Evolutionary conservation across 805 yeast species (phyloP), one percentile per base, ranked within the genome.

Genomic region (Teunomyces aglyptinius): DNA sequence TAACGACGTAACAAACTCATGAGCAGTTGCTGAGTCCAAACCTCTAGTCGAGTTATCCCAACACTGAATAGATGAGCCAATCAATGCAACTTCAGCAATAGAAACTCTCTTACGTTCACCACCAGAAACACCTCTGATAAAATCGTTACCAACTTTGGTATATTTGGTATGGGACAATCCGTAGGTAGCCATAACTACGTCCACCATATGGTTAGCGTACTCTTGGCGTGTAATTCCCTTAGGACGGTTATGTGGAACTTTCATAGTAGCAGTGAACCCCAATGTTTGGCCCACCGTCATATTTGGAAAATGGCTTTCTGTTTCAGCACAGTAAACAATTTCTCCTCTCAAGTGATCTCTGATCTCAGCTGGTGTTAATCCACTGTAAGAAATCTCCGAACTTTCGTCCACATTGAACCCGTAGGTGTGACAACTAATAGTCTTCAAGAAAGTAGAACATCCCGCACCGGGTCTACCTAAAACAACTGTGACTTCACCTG

Each of bases 401-500:
- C 72, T 75, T 34, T 62, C 48, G 32, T 71, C 80, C 27, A 83
- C 55, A 27, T 75, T 59, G 60, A 80, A 81, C 49, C 88, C 88
- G 57, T 79, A 77, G 5, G 86, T 80, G 45, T 81, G 78, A 27
- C 82, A 83, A 10, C 89, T 80, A 52, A 85, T 68, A 2, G 86
- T 76, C 54, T 83, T 83, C 55, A 84, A 68, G 42, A 83, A 67
- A 0, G 89, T 83, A 2, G 88, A 77, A 61, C 89, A 84, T 52
- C 90, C 89, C n/a, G 89, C 80, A 57, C 92, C 92, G 1, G 92
- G 92, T 64, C 91, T 77, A 47, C 94, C 92, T 39, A 86, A 68
- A 8, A 86, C 89, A 42, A 85, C 85, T 6, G 85, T 76, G 40
- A 85, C 67, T 50, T 82, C 83, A 41, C 89, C 89, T 3, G 87